phyloP scores from a whole-genome alignment of 768 basidiomycete genomes.

The Kockovaella imperatae region DNA sequence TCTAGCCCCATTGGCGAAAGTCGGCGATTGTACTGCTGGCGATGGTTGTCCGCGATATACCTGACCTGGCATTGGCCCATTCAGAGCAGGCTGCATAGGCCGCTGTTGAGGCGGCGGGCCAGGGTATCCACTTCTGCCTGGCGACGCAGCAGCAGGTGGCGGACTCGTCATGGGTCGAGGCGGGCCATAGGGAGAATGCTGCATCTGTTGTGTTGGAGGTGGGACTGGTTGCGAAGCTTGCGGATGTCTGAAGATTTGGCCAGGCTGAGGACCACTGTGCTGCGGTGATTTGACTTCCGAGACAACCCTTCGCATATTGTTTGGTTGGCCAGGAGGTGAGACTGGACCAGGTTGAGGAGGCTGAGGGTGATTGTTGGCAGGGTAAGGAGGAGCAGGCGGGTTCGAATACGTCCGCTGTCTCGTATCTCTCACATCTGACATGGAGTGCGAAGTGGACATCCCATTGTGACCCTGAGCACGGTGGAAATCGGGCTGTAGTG shows the following conservation, averaged over 20 bases:
- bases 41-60: too few species aligned
- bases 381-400: not conserved
- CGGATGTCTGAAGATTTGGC: constrained; percentile 24
- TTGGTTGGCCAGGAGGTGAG: too few species aligned
- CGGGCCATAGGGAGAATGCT: not conserved
- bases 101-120: too few species aligned
- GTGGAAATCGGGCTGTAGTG: too few species aligned
- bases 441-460: not conserved
- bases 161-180: too few species aligned
- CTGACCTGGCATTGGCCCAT: too few species aligned
- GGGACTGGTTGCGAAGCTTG: constrained; percentile 9
- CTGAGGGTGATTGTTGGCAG: not conserved
- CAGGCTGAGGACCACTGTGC: constrained; percentile 29
- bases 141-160: not conserved
- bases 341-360: constrained; percentile 7
- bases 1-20: too few species aligned
- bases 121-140: too few species aligned
- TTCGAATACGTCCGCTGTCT: not conserved
- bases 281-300: constrained; percentile 6
- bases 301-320: not conserved
- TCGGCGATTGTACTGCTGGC: too few species aligned
- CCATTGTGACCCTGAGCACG: too few species aligned
- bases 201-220: constrained; percentile 1
- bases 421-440: not conserved
- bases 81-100: too few species aligned